Evolutionary conservation across 2,329 filamentous ascomycete genomes (phyloP).

Genomic region (Onygenales sp.): DNA sequence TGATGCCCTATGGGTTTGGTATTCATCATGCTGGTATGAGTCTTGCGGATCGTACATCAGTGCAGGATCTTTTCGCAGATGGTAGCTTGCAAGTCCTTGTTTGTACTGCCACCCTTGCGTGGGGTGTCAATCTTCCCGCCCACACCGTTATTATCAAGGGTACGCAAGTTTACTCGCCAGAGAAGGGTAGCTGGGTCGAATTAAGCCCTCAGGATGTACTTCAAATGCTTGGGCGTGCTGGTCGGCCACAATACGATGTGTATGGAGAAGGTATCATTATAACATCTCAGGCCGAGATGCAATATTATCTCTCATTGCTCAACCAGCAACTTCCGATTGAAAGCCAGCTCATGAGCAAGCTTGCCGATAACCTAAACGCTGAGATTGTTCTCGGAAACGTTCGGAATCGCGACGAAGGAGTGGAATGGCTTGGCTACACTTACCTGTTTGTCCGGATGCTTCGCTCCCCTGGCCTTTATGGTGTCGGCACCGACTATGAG

Average conservation of each 20-base stretch:
- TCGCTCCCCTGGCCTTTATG: slow-evolving; percentile 86
- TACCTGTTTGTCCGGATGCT: slow-evolving; percentile 98
- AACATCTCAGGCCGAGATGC: slow-evolving; percentile 86
- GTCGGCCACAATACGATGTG: slow-evolving; percentile 91
- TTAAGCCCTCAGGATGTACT: slow-evolving; percentile 94
- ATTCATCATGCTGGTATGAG: slow-evolving; percentile 99
- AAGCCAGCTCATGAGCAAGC: slow-evolving; percentile 83
- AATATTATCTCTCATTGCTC: slow-evolving; percentile 91
- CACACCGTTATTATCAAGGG: slow-evolving; percentile 99
- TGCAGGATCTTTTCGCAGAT: slow-evolving; percentile 88
- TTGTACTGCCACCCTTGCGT: slow-evolving; percentile 94
- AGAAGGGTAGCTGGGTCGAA: slow-evolving; percentile 98
- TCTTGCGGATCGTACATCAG: slow-evolving; percentile 84
- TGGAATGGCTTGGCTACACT: slow-evolving; percentile 98
- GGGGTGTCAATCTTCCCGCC: slow-evolving; percentile 96
- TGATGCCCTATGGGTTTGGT: slow-evolving; percentile 91
- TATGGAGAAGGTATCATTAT: slow-evolving; percentile 99
- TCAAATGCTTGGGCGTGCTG: slow-evolving; percentile 96
- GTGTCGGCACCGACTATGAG: slow-evolving; percentile 91
- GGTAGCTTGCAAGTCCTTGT: slow-evolving; percentile 91
- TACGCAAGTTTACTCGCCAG: slow-evolving; percentile 93
- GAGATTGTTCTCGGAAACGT: slow-evolving; percentile 93
- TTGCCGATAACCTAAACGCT: slow-evolving; percentile 93
- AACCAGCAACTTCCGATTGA: slow-evolving; percentile 98
- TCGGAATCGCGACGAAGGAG: slow-evolving; percentile 81